Percentiles rank a stretch among this genome's conserved stretches.
phyloP scores from a whole-genome alignment of 73 alveolate species.

The Stentor roeselii region DNA sequence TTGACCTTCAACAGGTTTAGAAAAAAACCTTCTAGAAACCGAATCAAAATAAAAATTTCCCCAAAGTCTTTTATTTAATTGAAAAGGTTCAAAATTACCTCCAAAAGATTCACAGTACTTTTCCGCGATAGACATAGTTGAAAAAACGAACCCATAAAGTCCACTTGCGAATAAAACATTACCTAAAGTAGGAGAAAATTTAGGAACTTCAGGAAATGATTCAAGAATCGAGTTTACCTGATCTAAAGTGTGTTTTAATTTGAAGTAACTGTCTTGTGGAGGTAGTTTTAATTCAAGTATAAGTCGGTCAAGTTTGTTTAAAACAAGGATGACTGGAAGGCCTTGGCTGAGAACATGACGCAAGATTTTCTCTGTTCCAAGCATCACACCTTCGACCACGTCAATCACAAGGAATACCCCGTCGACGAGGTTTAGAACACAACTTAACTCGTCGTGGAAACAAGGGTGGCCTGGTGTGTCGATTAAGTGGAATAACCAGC shows the following conservation, averaged over 20 bases:
- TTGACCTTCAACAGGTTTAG: slow-evolving; percentile 49
- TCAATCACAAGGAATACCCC: slow-evolving; percentile 92
- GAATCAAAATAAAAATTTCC: slow-evolving; percentile 94
- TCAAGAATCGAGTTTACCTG: slow-evolving; percentile 78
- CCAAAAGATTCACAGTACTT: slow-evolving; percentile 57
- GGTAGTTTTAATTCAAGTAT: slow-evolving; percentile 97
- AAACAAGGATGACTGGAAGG: slow-evolving; percentile 82
- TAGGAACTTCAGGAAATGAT: slow-evolving; percentile 38
- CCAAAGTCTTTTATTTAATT: slow-evolving; percentile 91
- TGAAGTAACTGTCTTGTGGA: slow-evolving; percentile 97
- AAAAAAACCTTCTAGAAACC: slow-evolving; percentile 50
- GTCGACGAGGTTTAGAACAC: slow-evolving; percentile 85
- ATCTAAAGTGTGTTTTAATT: slow-evolving; percentile 89
- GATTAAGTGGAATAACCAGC: slow-evolving; percentile 88
- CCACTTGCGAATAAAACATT: slow-evolving; percentile 93
- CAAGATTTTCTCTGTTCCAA: background rate
- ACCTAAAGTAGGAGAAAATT: slow-evolving; percentile 80
- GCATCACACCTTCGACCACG: slow-evolving; percentile 29
- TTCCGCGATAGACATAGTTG: slow-evolving; percentile 87
- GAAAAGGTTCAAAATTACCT: slow-evolving; percentile 61
- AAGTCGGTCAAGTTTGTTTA: slow-evolving; percentile 97
- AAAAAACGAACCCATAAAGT: slow-evolving; percentile 80
- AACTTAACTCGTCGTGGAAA: slow-evolving; percentile 91
- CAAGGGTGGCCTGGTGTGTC: slow-evolving; percentile 99
- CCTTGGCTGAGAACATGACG: slow-evolving; percentile 67